Base-by-base conservation (phyloP, 768 basidiomycete genomes). In the Tulasnella sp. region DNA sequence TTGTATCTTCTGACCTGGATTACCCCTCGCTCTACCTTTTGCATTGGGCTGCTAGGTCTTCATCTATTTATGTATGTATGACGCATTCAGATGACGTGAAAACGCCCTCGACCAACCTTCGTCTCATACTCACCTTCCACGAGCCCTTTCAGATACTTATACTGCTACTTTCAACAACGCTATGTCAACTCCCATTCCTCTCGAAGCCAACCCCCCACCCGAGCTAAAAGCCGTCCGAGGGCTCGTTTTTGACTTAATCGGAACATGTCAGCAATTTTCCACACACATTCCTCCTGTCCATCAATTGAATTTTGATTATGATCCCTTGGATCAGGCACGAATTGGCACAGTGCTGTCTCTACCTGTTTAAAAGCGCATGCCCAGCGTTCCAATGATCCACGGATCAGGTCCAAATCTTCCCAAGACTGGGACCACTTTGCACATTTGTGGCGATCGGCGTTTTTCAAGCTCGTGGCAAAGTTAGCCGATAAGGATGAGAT, bases 191-290 rank as follows among this genome's bases (percentile, higher is more conserved):
- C 41, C n/a, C 11, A 43, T 43, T n/a, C 41, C 41, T 11, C 11
- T 43, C 41, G 11, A 43, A 11, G 51, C 8, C 27, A 29, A 9
- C 58, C 45, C 48, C 15, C 61, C 61, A 9, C 55, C 61, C 5
- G 29, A 17, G 13, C 45, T 62, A 2, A 54, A 54, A 21, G 27
- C 29, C 11, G 55, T 62, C 32, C 48, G 47, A 19, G 61, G 55
- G 9, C 49, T 62, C 21, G 32, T 32, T 34, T 63, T 63, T 43
- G 62, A 63, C 47, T 27, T 63, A n/a, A 60, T 63, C 32, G 62
- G 62, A 34, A 63, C 62, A 2, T 53, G 58, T 59, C 13, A 59
- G 32, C 24, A 17, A 30, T 15, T 13, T n/a, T 42, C 3, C n/a
- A n/a, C n/a, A n/a, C n/a, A n/a, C n/a, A n/a, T n/a, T n/a, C n/a